Evolutionary conservation across 345 rosid genomes (phyloP).

Genomic region (Eucalyptus cloeziana): DNA sequence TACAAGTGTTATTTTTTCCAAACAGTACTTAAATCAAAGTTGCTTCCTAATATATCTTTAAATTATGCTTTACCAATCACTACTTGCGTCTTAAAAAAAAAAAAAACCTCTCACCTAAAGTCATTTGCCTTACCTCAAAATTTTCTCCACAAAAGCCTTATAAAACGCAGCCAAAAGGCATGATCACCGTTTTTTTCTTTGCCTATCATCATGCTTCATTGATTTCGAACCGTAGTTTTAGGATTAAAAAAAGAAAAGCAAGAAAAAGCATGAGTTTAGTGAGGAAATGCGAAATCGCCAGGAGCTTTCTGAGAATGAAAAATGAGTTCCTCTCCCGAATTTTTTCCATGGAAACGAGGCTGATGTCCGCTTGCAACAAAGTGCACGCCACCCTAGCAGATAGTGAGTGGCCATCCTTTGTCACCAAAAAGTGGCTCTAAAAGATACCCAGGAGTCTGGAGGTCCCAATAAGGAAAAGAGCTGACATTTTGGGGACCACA

Average conservation of each 20-base stretch:
- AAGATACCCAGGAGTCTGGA: background rate
- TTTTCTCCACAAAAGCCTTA: too few species aligned
- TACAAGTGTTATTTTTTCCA: background rate
- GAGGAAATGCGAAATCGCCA: background rate
- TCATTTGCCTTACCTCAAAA: background rate
- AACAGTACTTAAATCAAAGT: background rate
- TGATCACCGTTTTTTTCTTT: accelerated
- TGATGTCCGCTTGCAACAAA: background rate
- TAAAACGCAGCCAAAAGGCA: accelerated
- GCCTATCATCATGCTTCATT: background rate
- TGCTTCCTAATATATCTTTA: background rate
- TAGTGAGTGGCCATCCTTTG: background rate
- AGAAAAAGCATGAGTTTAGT: background rate
- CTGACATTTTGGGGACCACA: background rate
- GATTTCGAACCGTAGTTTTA: background rate
- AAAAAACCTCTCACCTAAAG: background rate
- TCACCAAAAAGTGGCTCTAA: background rate
- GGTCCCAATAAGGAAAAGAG: background rate
- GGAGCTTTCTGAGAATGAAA: background rate
- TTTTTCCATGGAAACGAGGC: background rate
- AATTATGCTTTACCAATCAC: background rate
- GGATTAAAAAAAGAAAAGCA: background rate
- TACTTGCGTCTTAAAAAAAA: background rate
- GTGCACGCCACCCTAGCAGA: background rate
- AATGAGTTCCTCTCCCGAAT: background rate